Evolutionary conservation across 2,329 filamentous ascomycete genomes (phyloP).

Genomic region (Cladosporium sp.): DNA sequence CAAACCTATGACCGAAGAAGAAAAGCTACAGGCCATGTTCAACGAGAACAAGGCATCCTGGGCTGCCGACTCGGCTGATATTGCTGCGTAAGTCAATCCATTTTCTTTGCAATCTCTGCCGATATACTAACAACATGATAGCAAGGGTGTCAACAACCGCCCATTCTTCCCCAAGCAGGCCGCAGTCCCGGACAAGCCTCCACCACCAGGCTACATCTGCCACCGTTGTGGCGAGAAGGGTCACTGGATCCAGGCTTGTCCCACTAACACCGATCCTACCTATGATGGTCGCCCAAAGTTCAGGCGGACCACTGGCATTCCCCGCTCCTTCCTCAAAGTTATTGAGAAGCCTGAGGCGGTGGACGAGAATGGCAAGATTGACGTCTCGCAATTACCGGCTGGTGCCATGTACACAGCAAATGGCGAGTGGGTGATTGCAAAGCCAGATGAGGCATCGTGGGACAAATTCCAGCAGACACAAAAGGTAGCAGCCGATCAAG

Average conservation of each 20-base stretch:
- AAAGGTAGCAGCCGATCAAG: conserved; percentile 77
- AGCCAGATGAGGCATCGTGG: conserved; percentile 94
- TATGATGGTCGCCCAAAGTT: conserved; percentile 92
- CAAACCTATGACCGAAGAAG: conserved; percentile 84
- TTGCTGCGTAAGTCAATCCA: conserved; percentile 54
- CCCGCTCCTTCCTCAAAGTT: conserved; percentile 90
- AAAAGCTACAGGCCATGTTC: conserved; percentile 91
- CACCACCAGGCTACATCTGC: conserved; percentile 91
- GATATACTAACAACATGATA: conserved; percentile 21
- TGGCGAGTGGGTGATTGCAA: conserved; percentile 94
- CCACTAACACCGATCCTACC: conserved; percentile 96
- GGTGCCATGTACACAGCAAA: conserved; percentile 98
- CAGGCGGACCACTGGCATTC: conserved; percentile 95
- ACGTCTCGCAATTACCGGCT: conserved; percentile 77
- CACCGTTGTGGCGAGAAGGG: conserved; percentile 94
- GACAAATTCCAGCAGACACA: conserved; percentile 95
- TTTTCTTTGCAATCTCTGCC: not conserved
- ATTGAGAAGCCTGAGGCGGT: conserved; percentile 85
- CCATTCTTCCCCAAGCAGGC: conserved; percentile 55
- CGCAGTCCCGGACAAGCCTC: conserved; percentile 87
- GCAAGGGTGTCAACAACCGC: conserved; percentile 19
- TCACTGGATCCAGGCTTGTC: conserved; percentile 98
- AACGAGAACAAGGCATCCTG: conserved; percentile 87
- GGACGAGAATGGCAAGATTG: conserved; percentile 71
- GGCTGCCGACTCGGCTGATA: conserved; percentile 88